Evolutionary conservation across 1,284 basidiomycete genomes (phyloP).

Genomic region (Neotropicomus parvogracilis): DNA sequence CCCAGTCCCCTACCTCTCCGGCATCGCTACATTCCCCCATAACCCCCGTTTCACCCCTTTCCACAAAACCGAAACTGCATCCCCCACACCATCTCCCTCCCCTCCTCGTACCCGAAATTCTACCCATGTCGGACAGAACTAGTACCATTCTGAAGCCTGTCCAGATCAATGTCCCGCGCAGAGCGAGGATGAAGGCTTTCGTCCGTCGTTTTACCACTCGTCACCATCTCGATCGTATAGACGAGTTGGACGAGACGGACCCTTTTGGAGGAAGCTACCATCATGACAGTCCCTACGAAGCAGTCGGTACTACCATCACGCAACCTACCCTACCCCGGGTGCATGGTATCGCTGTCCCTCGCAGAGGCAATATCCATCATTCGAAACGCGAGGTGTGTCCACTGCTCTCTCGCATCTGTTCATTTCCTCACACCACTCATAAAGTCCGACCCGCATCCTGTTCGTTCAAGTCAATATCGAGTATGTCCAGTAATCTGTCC

Average conservation of each 20-base stretch:
- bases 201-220: slow-evolving; percentile 30
- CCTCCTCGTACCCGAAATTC: slow-evolving; percentile 2
- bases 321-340: slow-evolving; percentile 10
- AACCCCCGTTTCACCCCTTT: no score
- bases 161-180: slow-evolving; percentile 8
- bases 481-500: slow-evolving; percentile 16
- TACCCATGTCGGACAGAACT: neutral
- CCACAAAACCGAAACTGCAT: no score
- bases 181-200: slow-evolving; percentile 25
- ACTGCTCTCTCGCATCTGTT: neutral
- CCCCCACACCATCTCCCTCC: neutral
- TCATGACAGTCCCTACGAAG: slow-evolving; percentile 68
- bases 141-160: neutral
- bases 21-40: neutral
- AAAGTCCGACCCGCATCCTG: slow-evolving; percentile 14
- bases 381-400: slow-evolving; percentile 24
- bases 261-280: slow-evolving; percentile 60
- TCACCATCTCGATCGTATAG: slow-evolving; percentile 61
- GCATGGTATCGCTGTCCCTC: slow-evolving; percentile 6
- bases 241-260: slow-evolving; percentile 70
- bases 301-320: slow-evolving; percentile 29
- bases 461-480: slow-evolving; percentile 10
- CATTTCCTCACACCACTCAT: slow-evolving; percentile 9
- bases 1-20: neutral
- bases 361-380: slow-evolving; percentile 1